Conservation (phyloP, 1,284 basidiomycete species). For the Tremellales sp. region DNA sequence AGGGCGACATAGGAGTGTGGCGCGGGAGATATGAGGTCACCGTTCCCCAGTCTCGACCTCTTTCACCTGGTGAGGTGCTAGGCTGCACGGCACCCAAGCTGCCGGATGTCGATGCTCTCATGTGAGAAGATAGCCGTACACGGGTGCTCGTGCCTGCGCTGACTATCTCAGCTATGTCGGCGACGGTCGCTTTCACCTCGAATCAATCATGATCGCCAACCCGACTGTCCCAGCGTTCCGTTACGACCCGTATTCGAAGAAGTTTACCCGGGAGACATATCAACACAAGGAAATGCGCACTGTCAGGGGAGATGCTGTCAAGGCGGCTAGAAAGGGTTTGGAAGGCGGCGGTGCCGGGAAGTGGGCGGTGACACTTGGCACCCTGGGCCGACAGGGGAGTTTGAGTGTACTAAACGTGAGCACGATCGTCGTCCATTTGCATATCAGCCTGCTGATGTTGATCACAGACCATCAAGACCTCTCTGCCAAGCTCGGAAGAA, state of each 20-base stretch:
- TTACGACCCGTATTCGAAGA: constrained; percentile 98
- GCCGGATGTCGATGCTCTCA: constrained; percentile 69
- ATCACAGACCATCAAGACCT: constrained; percentile 68
- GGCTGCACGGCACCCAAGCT: constrained; percentile 93
- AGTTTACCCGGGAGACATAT: constrained; percentile 88
- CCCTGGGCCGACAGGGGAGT: constrained; percentile 90
- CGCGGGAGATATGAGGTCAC: constrained; percentile 64
- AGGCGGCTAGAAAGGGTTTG: constrained; percentile 65
- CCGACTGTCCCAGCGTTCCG: constrained; percentile 93
- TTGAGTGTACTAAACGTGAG: constrained; percentile 75
- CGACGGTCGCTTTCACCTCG: constrained; percentile 96
- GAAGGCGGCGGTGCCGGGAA: constrained; percentile 39
- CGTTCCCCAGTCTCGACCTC: constrained; percentile 86
- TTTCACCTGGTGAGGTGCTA: constrained; percentile 93
- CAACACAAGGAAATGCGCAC: constrained; percentile 82
- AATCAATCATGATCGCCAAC: constrained; percentile 99
- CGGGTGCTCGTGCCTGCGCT: not conserved
- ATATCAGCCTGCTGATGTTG: not conserved
- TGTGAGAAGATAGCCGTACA: constrained; percentile 56
- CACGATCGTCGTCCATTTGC: not conserved
- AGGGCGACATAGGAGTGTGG: constrained; percentile 46
- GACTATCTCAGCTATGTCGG: constrained; percentile 77
- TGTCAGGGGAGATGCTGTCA: constrained; percentile 72
- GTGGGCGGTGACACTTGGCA: constrained; percentile 96
- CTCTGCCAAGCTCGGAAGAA: constrained; percentile 55